A percentile compares a stretch with the other conserved stretches of the same genome.
These are phyloP conservation scores for Marasmius oreades DNA, from an alignment of 1,284 basidiomycete species.

Conservation along the genomic window DNA sequence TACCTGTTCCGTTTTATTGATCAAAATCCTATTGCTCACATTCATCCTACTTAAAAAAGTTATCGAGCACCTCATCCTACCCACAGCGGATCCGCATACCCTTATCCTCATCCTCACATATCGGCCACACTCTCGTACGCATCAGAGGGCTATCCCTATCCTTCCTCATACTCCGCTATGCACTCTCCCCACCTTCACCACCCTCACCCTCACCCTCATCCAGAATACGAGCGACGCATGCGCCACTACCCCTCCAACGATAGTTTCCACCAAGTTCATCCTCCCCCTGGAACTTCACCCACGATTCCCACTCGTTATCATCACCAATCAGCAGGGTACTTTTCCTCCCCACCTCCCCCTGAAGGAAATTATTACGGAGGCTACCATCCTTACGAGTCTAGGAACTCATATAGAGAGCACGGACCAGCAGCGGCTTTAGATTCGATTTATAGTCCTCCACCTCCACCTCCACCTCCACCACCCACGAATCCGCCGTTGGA, in stretches of 20 bases:
- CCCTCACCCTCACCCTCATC: not conserved
- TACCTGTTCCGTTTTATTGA: not conserved
- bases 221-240: not conserved
- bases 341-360: not conserved
- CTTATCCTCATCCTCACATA: not conserved
- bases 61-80: not conserved
- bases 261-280: not conserved
- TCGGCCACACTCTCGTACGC: not conserved
- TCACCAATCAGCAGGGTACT: not conserved
- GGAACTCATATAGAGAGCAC: not conserved
- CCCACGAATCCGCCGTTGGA: not conserved
- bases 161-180: not conserved
- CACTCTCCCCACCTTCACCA: not conserved
- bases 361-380: slow-evolving; percentile 3
- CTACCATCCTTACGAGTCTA: not conserved
- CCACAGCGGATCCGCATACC: not conserved
- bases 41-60: not conserved
- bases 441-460: slow-evolving; percentile 3
- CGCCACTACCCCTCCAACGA: not conserved
- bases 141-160: not conserved
- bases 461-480: slow-evolving; percentile 2
- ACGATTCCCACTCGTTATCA: not conserved
- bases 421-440: not conserved
- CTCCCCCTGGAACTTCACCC: not conserved
- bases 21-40: not conserved